Percentiles rank a stretch among this genome's conserved stretches.
Conservation (phyloP, 208 protist species). For the Leishmania gerbilli region DNA sequence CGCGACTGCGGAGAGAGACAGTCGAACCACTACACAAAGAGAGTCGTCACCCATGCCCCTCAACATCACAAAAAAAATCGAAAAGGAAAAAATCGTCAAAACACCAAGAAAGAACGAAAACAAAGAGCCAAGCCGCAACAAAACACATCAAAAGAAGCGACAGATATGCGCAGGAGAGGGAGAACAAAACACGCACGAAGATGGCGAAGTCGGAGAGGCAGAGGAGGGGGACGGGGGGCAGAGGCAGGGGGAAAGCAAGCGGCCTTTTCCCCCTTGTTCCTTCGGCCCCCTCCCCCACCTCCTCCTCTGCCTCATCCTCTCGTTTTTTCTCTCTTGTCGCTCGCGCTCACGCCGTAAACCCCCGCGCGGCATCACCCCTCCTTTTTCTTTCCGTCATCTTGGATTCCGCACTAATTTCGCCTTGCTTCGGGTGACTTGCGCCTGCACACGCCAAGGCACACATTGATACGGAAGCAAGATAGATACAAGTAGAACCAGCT, state of each 20-base stretch:
- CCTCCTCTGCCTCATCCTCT: not conserved
- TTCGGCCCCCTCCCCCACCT: not conserved
- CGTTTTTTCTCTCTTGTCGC: constrained; percentile 2
- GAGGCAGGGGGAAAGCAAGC: not conserved
- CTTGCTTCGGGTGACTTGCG: not conserved
- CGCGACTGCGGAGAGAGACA: not conserved
- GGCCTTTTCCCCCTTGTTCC: not conserved
- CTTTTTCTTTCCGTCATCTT: not conserved
- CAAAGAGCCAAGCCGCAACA: not conserved
- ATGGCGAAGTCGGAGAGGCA: constrained; percentile 1
- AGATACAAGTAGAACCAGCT: not conserved
- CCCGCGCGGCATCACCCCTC: not conserved
- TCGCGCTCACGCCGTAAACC: not conserved
- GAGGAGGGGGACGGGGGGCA: not conserved
- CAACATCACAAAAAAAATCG: not conserved
- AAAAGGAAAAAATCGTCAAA: not conserved
- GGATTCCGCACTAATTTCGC: not conserved
- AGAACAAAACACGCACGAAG: not conserved
- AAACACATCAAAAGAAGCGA: not conserved
- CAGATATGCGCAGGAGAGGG: not conserved
- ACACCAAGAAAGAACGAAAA: not conserved
- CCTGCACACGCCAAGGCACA: constrained; percentile 12
- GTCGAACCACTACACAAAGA: not conserved
- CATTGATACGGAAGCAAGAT: not conserved
- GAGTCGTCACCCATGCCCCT: not conserved